Base-by-base conservation (phyloP, 371 early-diverging fungal species). In the Amoeboaphelidium protococcarum region DNA sequence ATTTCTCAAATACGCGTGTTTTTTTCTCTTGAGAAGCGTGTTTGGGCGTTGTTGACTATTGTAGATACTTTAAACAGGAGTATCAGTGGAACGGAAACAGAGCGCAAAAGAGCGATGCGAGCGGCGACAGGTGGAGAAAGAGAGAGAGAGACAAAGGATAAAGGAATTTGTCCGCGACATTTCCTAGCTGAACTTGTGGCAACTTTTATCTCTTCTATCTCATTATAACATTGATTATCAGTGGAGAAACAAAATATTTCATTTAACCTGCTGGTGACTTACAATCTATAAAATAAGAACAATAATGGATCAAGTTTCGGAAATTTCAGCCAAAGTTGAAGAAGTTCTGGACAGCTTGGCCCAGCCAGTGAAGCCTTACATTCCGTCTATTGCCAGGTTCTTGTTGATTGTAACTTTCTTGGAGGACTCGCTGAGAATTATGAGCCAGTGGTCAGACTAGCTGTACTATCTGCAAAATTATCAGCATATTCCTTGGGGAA, bases 351-450 rank as follows among this genome's bases (percentile, higher is more conserved):
- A 82, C 51, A 62, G 52, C 52, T 49, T 81, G 31, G 70, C 78
- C 23, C 64, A 67, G 45, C 87, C 84, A 37, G 54, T 91, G 45
- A 92, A 87, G 66, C 87, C 89, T n/a, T 76, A 76, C 57, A 71
- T 89, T 46, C 88, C 91, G 2, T 71, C 65, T 51, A 73, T 90
- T 44, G 85, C 82, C 23, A 78, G 91, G 13, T 78, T 85, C 56
- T 68, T 92, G 21, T 73, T 92, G 24, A 84, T 92, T 26, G 87
- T 82, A 42, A 92, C 94, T 23, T 92, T 90, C 66, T 60, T 86
- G 46, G 94, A 91, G 61, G 94, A 91, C 61, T 72, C 90, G 2
- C 54, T 89, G 26, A 73, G 92, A 43, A 84, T 91, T 49, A 52
- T 70, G 44, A 68, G 77, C 43, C 88, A 89, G 56, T 90, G 86